Percentiles rank a stretch among this genome's conserved stretches.
phyloP scores from a whole-genome alignment of 2,329 filamentous ascomycete genomes.

The Epichloe bromicola region DNA sequence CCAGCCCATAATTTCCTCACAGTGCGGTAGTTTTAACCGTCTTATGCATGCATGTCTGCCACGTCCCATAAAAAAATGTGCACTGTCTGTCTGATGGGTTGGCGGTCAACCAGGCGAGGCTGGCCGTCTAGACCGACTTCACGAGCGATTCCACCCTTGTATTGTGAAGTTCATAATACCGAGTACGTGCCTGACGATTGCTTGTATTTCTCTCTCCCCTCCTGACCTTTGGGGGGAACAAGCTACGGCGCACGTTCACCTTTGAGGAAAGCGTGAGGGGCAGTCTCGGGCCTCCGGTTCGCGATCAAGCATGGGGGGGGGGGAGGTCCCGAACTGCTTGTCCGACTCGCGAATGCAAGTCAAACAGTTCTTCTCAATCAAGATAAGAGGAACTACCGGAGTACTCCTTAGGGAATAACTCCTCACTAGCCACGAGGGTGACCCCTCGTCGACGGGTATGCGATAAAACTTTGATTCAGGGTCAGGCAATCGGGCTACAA shows the following conservation, averaged over 20 bases:
- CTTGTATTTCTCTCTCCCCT: neutral
- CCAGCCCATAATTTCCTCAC: constrained; percentile 1
- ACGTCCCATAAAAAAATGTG: constrained; percentile 2
- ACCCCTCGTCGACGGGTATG: neutral
- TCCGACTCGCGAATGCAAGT: constrained; percentile 4
- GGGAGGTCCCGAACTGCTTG: neutral
- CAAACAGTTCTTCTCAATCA: neutral
- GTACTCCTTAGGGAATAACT: neutral
- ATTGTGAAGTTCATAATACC: neutral
- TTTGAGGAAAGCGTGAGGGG: neutral
- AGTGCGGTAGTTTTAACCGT: neutral
- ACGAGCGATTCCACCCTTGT: neutral
- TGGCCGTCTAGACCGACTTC: neutral
- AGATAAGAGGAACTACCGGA: neutral
- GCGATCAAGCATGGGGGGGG: neutral
- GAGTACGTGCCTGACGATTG: neutral
- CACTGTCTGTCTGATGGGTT: neutral
- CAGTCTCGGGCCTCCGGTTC: neutral
- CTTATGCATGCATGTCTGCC: neutral
- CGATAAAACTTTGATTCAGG: neutral
- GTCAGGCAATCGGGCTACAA: neutral
- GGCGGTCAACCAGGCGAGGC: constrained; percentile 2
- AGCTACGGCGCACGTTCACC: neutral
- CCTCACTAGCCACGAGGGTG: neutral
- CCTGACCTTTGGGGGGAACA: neutral